Base-by-base conservation (phyloP, 129 eudicot species). In the Saposhnikovia divaricata region DNA sequence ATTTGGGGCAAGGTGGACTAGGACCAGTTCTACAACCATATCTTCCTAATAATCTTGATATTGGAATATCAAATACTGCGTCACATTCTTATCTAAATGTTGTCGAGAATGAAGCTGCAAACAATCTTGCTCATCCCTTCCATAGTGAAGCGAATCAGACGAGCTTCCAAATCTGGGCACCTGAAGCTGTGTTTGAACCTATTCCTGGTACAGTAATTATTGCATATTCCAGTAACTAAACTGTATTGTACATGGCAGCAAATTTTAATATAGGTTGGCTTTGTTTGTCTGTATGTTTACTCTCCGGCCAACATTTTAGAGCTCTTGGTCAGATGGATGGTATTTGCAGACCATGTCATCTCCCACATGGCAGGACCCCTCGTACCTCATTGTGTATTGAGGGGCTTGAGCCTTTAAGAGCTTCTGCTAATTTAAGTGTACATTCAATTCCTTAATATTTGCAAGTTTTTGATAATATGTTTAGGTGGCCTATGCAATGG, bases 271-370 rank as follows among this genome's bases (percentile, higher is more conserved):
- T 44, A 28, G 31, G 28, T 19, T 42, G 6, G 15, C 31, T 23
- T 10, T 23, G 28, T 40, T 19, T 39, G 6, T 40, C 31, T 74
- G 28, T 72, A n/a, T 23, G 28, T 19, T 19, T 69, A 71, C 73
- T 45, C 46, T 44, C 51, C 53, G 65, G 77, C 88, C 88, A 81
- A 83, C 86, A 31, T 76, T 34, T 46, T 80, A 44, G 88, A 88
- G 94, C 88, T 89, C 91, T 84, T 91, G 93, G 79, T 48, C 94
- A 88, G 97, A 88, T 88, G 88, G 87, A 81, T 85, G 91, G 90
- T 82, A 51, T 78, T 48, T 61, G 75, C 80, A 80, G 84, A 83
- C 86, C 85, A 81, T 81, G 85, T 81, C 87, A 87, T 79, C 81
- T 78, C 79, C 84, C 57, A 53, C 80, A 81, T 85, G 90, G 91